Conservation (phyloP, 2,329 filamentous ascomycete species). For the Dactylellina leptospora region DNA sequence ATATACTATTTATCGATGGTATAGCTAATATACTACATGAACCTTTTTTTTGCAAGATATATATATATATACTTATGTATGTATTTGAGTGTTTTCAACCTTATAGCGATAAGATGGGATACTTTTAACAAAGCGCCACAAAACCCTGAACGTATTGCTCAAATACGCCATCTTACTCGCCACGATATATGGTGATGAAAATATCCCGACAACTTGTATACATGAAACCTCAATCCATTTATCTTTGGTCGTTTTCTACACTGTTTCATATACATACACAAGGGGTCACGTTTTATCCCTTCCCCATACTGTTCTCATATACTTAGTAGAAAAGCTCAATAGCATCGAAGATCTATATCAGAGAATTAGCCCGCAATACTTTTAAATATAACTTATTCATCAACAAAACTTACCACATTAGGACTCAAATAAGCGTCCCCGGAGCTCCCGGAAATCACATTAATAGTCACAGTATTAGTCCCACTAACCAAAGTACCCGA, state of each 20-base stretch:
- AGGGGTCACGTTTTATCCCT: background rate
- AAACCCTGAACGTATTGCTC: no score
- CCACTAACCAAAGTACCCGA: conserved; percentile 68
- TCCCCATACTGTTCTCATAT: background rate
- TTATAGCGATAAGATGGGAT: no score
- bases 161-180: no score
- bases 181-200: no score
- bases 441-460: conserved; percentile 68
- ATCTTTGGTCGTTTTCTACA: background rate
- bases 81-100: no score
- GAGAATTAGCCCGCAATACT: background rate
- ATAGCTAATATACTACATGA: no score
- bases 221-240: background rate
- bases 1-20: no score
- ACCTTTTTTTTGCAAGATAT: no score
- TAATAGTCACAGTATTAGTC: conserved; percentile 70
- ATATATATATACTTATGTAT: no score
- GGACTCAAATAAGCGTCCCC: conserved; percentile 68
- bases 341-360: conserved; percentile 23
- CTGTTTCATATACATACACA: background rate
- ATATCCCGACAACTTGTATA: no score
- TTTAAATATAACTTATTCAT: conserved; percentile 16
- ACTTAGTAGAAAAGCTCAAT: conserved; percentile 23
- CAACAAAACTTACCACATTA: conserved; percentile 60
- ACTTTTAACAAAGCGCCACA: no score